Evolutionary conservation across 2,329 filamentous ascomycete species (phyloP).

Genomic region (Epichloe hybrida): DNA sequence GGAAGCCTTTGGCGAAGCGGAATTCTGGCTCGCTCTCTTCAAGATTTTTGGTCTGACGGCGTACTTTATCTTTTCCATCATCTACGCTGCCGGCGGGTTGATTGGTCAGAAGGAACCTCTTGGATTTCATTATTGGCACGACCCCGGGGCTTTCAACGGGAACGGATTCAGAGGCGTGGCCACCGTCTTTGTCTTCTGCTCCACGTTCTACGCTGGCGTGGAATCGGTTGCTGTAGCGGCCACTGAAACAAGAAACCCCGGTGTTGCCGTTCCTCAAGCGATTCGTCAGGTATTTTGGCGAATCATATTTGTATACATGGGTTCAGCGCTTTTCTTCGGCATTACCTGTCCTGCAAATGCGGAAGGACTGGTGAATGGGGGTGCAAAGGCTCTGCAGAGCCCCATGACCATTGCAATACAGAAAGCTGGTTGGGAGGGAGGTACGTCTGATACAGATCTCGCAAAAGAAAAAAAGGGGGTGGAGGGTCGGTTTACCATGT

Average conservation of each 20-base stretch:
- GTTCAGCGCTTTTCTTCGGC: slow-evolving; percentile 60
- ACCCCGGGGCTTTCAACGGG: slow-evolving; percentile 54
- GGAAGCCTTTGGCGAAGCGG: slow-evolving; percentile 62
- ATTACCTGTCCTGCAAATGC: slow-evolving; percentile 60
- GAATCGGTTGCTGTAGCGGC: slow-evolving; percentile 50
- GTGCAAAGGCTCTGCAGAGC: slow-evolving; percentile 51
- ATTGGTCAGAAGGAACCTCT: slow-evolving; percentile 42
- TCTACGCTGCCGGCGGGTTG: slow-evolving; percentile 57
- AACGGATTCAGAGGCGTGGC: slow-evolving; percentile 54
- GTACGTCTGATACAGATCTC: slow-evolving; percentile 15
- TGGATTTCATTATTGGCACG: slow-evolving; percentile 58
- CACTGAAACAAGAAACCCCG: slow-evolving; percentile 45
- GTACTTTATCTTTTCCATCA: slow-evolving; percentile 60
- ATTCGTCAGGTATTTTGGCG: slow-evolving; percentile 49
- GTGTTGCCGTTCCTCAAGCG: slow-evolving; percentile 40
- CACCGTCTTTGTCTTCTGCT: slow-evolving; percentile 55
- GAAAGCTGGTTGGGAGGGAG: slow-evolving; percentile 59
- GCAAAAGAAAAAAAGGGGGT: background rate
- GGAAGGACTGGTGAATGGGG: slow-evolving; percentile 45
- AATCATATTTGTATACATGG: slow-evolving; percentile 52
- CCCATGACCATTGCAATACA: slow-evolving; percentile 64
- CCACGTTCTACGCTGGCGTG: slow-evolving; percentile 58
- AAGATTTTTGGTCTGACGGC: slow-evolving; percentile 58
- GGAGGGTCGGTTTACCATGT: background rate
- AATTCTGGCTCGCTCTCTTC: slow-evolving; percentile 65